Base-by-base conservation (phyloP, 805 yeast genomes). In the Dipodascopsis tothii region DNA sequence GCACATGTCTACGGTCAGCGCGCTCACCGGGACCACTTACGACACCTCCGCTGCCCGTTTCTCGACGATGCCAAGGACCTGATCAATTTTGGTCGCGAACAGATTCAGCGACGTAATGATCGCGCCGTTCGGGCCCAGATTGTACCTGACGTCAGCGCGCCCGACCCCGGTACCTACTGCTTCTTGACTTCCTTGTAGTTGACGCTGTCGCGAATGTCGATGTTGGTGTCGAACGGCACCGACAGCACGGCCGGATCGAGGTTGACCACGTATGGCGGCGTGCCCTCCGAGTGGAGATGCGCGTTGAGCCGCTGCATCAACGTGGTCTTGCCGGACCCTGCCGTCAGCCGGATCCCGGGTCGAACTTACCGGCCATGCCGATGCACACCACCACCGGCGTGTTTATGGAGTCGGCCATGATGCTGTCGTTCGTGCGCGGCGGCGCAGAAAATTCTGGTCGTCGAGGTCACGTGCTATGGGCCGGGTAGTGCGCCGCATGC, bases 121-220 rank as follows among this genome's bases (percentile, higher is more conserved):
- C 2, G 97, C 97, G 45, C 99, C 99, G 60, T 92, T 92, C 11
- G 99, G 99, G 0, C 99, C 99, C 45, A 92, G 65, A 46, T 84
- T 82, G 61, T 90, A 85, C 17, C 52, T 52, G 21, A 11, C 16
- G 5, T 14, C 16, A 4, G 21, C 23, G 4, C 3, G 4, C 17
- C 1, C 7, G 7, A 4, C 3, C 14, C 19, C 36, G n/a, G 11
- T 6, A 33, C 48, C 23, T 45, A 68, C 60, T 88, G 88, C 56
- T 87, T 92, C 97, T 90, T 92, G 35, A 92, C 97, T 59, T 92
- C 87, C 52, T 83, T 84, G 64, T 92, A 92, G 61, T 92, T 90
- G 48, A 92, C 85, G 0, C 96, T 84, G 64, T 92, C 99, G 58
- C 99, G 72, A 51, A 92, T 92, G 65, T 92, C 99, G 50, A 92